These are phyloP conservation scores for Corymbia citriodora DNA, from an alignment of 441 rosid species.

Conservation along the genomic window DNA sequence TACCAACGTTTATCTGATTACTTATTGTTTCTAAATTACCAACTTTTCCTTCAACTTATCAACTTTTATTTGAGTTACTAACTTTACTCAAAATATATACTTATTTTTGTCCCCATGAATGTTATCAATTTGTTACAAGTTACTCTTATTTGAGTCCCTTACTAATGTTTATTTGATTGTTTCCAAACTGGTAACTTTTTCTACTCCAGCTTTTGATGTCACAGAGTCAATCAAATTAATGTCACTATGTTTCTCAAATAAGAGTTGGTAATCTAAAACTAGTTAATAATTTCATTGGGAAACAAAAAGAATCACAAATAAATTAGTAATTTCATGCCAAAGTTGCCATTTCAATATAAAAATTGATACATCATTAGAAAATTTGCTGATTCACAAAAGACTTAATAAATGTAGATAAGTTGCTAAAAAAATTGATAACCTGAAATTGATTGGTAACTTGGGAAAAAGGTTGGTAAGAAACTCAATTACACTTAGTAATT, in stretches of 20 bases:
- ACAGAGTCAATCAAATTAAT: neutral
- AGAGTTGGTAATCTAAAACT: neutral
- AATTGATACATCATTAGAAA: neutral
- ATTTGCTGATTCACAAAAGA: neutral
- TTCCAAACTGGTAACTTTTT: neutral
- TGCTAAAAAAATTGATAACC: neutral
- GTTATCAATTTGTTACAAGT: neutral
- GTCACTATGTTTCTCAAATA: neutral
- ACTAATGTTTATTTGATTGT: neutral
- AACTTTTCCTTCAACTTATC: neutral
- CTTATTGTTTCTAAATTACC: neutral
- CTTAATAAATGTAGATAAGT: neutral
- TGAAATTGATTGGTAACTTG: neutral
- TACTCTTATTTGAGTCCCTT: neutral
- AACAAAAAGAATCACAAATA: neutral
- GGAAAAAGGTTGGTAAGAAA: neutral
- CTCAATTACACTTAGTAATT: neutral
- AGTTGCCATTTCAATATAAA: neutral
- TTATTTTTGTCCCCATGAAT: neutral
- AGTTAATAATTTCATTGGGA: neutral
- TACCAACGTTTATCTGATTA: neutral
- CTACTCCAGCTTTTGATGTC: neutral
- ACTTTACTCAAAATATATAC: neutral
- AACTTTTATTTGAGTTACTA: neutral
- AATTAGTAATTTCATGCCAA: neutral